These are phyloP conservation scores for Glycine tomentella DNA, from an alignment of 306 rosid species.

Conservation along the genomic window DNA sequence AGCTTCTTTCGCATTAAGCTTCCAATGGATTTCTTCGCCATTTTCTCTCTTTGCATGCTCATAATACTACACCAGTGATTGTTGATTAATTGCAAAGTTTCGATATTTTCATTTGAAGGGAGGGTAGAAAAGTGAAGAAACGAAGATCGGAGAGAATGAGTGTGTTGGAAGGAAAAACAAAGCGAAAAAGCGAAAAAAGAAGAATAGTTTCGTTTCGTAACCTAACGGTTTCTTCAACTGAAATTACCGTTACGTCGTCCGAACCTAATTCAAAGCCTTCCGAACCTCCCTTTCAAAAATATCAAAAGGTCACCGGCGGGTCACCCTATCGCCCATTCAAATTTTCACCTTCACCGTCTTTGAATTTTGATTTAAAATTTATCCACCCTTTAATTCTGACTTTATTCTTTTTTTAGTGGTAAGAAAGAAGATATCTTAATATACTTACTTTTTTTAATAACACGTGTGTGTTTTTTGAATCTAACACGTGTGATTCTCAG, in stretches of 20 bases:
- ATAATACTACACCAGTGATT: not conserved
- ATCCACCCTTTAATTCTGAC: not conserved
- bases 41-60: constrained; percentile 44
- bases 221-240: constrained; percentile 63
- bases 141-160: not conserved
- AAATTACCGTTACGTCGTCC: not conserved
- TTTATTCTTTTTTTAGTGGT: not conserved
- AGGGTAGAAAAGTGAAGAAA: constrained; percentile 5
- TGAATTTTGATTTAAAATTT: not conserved
- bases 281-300: constrained; percentile 41
- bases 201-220: not conserved
- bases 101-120: not conserved
- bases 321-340: not conserved
- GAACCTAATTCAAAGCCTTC: constrained; percentile 53
- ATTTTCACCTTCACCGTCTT: not conserved
- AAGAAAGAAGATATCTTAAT: not conserved
- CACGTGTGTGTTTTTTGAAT: too few species aligned
- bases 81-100: constrained; percentile 10
- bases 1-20: constrained; percentile 72
- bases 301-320: not conserved
- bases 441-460: too few species aligned
- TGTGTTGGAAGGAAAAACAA: constrained; percentile 3
- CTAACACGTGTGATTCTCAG: too few species aligned
- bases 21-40: constrained; percentile 70
- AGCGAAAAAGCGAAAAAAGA: not conserved